Evolutionary conservation across 768 basidiomycete species (phyloP).

Genomic region (Russula brevipes): DNA sequence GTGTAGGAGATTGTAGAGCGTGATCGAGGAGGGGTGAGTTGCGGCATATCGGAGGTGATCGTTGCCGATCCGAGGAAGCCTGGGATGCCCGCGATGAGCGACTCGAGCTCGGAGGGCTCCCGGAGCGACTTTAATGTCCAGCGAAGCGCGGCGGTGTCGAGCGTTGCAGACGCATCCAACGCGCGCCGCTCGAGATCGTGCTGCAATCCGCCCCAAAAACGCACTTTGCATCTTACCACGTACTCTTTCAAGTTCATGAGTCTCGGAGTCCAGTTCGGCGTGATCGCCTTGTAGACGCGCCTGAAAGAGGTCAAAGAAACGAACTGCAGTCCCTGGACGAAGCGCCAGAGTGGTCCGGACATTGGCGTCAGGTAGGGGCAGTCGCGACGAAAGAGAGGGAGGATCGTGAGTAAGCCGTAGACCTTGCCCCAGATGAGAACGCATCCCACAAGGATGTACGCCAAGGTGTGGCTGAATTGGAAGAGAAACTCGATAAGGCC

Average conservation of each 20-base stretch:
- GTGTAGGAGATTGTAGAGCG: slow-evolving; percentile 6
- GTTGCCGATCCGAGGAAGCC: slow-evolving; percentile 2
- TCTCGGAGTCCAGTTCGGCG: neutral
- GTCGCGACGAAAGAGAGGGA: slow-evolving; percentile 12
- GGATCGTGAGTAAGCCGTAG: neutral
- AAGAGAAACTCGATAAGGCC: slow-evolving; percentile 10
- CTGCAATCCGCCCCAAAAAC: slow-evolving; percentile 2
- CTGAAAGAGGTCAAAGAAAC: neutral
- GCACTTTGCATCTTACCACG: slow-evolving; percentile 4
- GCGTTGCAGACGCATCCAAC: neutral
- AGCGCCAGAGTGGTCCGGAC: slow-evolving; percentile 6
- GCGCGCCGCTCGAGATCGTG: slow-evolving; percentile 2
- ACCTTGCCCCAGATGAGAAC: neutral
- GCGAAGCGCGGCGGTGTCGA: slow-evolving; percentile 3
- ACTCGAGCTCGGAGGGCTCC: slow-evolving; percentile 14
- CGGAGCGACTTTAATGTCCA: slow-evolving; percentile 16
- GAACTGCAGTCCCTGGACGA: neutral
- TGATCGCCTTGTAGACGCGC: neutral
- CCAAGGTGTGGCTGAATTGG: neutral
- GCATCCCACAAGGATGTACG: neutral
- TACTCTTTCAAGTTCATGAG: slow-evolving; percentile 1
- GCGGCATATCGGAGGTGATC: slow-evolving; percentile 3
- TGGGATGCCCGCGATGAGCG: slow-evolving; percentile 12
- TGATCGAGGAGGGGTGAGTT: slow-evolving; percentile 3
- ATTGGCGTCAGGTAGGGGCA: slow-evolving; percentile 15